These are phyloP conservation scores for Magnusiomyces sp. DNA, from an alignment of 1,139 yeast species.

Conservation along the genomic window DNA sequence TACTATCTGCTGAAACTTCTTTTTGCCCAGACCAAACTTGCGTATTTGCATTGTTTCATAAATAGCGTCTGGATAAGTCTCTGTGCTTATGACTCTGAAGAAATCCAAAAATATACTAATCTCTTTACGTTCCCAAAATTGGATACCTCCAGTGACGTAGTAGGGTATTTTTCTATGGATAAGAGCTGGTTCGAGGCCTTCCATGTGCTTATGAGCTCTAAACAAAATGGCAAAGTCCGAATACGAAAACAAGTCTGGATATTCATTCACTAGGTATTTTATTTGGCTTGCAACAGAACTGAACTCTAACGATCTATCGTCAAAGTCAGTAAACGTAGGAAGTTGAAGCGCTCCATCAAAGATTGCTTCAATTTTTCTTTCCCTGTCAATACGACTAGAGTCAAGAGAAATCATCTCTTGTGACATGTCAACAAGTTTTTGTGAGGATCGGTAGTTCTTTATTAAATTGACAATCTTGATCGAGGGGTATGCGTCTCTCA, in stretches of 20 bases:
- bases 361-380: slow-evolving; percentile 11
- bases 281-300: slow-evolving; percentile 51
- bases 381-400: slow-evolving; percentile 17
- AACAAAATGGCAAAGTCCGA: slow-evolving; percentile 65
- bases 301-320: slow-evolving; percentile 46
- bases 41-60: slow-evolving; percentile 49
- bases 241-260: slow-evolving; percentile 32
- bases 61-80: slow-evolving; percentile 48
- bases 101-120: slow-evolving; percentile 45
- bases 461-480: slow-evolving; percentile 40
- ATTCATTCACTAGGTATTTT: slow-evolving; percentile 20
- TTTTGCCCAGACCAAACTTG: slow-evolving; percentile 17
- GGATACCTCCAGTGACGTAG: slow-evolving; percentile 30
- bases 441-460: slow-evolving; percentile 76
- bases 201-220: slow-evolving; percentile 51
- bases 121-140: slow-evolving; percentile 12
- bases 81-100: slow-evolving; percentile 49
- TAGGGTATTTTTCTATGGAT: slow-evolving; percentile 52
- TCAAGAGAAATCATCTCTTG: slow-evolving; percentile 63
- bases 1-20: no score
- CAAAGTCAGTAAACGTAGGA: slow-evolving; percentile 31
- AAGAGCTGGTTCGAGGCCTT: slow-evolving; percentile 55
- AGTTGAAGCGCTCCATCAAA: neutral
- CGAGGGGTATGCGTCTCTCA: slow-evolving; percentile 42
- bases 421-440: slow-evolving; percentile 55